Evolutionary conservation across 139 green algal species (phyloP).

Genomic region (Auxenochlorella protothecoides): DNA sequence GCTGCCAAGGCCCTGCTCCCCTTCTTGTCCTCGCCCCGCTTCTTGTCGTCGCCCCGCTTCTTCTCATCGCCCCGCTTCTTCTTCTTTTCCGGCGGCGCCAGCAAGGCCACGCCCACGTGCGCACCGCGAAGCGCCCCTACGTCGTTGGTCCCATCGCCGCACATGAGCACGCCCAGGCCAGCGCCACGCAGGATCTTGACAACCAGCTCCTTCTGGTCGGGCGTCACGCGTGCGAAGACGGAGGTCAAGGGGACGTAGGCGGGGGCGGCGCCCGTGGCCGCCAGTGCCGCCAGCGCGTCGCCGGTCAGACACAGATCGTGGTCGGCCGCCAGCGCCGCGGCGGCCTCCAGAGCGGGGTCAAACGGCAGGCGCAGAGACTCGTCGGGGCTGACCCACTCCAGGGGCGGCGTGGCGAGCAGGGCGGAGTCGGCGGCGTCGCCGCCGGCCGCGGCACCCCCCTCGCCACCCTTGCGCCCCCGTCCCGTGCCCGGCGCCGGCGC

Average conservation of each 20-base stretch:
- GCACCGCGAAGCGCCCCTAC: conserved; percentile 89
- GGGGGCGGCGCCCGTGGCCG: conserved; percentile 28
- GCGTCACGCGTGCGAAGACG: conserved; percentile 80
- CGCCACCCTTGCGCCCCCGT: background rate
- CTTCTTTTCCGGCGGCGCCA: conserved; percentile 35
- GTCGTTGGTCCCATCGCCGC: conserved; percentile 97
- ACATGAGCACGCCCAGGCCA: conserved; percentile 85
- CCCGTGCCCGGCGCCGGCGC: conserved; percentile 16
- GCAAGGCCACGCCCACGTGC: conserved; percentile 80
- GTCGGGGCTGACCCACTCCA: conserved; percentile 69
- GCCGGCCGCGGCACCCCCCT: conserved; percentile 2
- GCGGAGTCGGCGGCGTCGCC: background rate
- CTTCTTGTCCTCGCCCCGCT: background rate
- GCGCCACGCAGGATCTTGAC: conserved; percentile 60
- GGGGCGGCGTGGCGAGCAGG: conserved; percentile 16
- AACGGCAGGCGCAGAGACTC: conserved; percentile 43
- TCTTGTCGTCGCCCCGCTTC: background rate
- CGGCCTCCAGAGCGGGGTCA: conserved; percentile 9
- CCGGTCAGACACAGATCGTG: conserved; percentile 87
- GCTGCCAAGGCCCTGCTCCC: background rate
- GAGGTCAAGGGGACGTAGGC: conserved; percentile 54
- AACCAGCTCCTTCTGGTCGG: conserved; percentile 97
- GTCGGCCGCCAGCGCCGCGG: conserved; percentile 52
- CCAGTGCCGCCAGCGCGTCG: conserved; percentile 63
- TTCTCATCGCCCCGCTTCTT: conserved; percentile 5